Base-by-base conservation (phyloP, 352 stramenopile species). In the Aphanomyces euteiches region DNA sequence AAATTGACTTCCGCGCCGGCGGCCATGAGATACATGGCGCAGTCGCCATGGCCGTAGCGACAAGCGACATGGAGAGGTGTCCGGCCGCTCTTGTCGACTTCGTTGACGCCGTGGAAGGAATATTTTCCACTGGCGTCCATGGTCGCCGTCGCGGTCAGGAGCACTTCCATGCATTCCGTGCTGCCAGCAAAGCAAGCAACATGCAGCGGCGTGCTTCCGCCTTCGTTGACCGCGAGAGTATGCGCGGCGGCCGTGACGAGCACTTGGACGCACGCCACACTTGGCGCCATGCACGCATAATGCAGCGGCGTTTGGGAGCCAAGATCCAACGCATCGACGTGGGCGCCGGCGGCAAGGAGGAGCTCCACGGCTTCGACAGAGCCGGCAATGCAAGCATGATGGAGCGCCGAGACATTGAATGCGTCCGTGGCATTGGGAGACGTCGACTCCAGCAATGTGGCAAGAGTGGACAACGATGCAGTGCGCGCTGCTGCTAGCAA, bases 41-140 rank as follows among this genome's bases (percentile, higher is more conserved):
- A 89, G 60, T 87, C 79, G 7, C 75, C 63, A 36, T 84, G 69
- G 0, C 68, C 72, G 5, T 72, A 47, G 34, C 50, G 50, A 59
- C 81, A 89, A 0, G 84, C 81, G 0, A 88, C 36, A 58, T 92
- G 84, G 5, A 92, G 71, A 12, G 84, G 82, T n/a, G 82, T 90
- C 0, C 67, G 73, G 17, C 78, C 80, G 19, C 88, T 82, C 36
- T 78, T 66, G 56, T 92, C 76, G 17, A 47, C 56, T 0, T 74
- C 60, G n/a, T 77, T 79, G 0, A 92, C 84, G 19, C 82, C 82
- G 5, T 83, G 65, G 61, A 90, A 90, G 5, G 73, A 12, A 48
- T 88, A 90, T 28, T 78, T 79, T 40, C 73, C 76, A 2, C 64
- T 50, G 36, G 37, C 67, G n/a, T 79, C 67, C 7, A 85, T 65